These are phyloP conservation scores for Nitzschia inconspicua DNA, from an alignment of 108 stramenopile species.

Conservation along the genomic window DNA sequence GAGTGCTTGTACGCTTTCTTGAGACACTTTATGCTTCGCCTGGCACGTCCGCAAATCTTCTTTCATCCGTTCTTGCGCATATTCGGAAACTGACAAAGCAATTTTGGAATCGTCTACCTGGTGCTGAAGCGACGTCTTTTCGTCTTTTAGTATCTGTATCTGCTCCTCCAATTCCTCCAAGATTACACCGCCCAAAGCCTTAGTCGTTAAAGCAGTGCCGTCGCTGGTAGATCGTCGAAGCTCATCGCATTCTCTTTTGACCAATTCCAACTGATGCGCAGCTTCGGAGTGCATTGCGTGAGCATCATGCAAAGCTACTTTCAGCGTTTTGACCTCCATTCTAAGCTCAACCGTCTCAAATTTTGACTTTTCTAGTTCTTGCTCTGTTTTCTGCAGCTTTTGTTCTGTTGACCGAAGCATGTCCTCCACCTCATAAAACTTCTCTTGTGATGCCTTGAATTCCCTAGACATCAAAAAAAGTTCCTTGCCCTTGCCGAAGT, in stretches of 20 bases:
- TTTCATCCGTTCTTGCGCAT: constrained; percentile 7
- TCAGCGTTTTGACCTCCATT: constrained; percentile 16
- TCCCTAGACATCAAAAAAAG: no score
- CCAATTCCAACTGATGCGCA: constrained; percentile 33
- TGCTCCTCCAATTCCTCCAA: constrained; percentile 1
- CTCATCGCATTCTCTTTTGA: constrained; percentile 12
- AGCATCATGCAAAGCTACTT: constrained; percentile 36
- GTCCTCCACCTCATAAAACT: no score
- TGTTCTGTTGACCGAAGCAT: constrained; percentile 3
- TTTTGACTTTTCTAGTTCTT: neutral
- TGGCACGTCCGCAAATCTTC: constrained; percentile 1
- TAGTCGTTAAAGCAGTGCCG: neutral
- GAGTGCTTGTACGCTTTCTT: neutral
- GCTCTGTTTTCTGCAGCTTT: constrained; percentile 1
- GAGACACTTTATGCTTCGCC: neutral
- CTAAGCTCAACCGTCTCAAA: constrained; percentile 17
- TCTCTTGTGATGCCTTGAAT: no score
- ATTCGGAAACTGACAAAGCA: constrained; percentile 12
- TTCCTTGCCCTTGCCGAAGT: no score
- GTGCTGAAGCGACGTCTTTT: constrained; percentile 14
- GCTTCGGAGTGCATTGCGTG: constrained; percentile 38
- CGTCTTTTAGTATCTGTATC: neutral
- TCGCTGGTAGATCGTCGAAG: neutral
- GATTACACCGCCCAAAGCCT: neutral
- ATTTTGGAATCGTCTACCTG: constrained; percentile 13